These are phyloP conservation scores for Vitellaria paradoxa DNA, from an alignment of 179 eudicot genomes.

Conservation along the genomic window DNA sequence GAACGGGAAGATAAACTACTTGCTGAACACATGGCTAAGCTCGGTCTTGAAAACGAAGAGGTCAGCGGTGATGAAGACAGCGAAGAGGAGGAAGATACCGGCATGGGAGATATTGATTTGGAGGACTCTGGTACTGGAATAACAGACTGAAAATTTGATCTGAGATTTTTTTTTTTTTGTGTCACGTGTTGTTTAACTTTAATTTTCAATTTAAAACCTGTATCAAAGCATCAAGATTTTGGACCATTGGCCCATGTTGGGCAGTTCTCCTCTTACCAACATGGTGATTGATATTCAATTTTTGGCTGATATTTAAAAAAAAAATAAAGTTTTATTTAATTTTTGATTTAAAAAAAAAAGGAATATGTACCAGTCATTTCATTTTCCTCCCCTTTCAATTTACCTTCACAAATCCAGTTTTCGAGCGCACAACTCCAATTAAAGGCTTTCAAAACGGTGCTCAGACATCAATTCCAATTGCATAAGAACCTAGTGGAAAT, in stretches of 20 bases:
- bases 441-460: no score
- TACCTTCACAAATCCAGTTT: no score
- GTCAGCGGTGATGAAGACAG: constrained; percentile 49
- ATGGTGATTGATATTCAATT: background rate
- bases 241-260: background rate
- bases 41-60: constrained; percentile 39
- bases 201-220: background rate
- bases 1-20: constrained; percentile 59
- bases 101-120: constrained; percentile 61
- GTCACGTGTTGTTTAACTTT: no score
- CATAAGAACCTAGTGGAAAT: no score
- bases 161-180: background rate
- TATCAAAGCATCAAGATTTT: background rate
- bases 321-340: no score
- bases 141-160: background rate
- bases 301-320: background rate
- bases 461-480: no score
- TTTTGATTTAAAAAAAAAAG: background rate
- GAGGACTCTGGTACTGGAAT: constrained; percentile 26
- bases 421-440: no score
- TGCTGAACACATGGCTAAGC: constrained; percentile 41
- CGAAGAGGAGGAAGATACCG: constrained; percentile 61
- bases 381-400: no score
- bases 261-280: background rate
- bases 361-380: no score